Conservation (phyloP, 805 yeast genomes). For the Yarrowia yakushimensis region DNA sequence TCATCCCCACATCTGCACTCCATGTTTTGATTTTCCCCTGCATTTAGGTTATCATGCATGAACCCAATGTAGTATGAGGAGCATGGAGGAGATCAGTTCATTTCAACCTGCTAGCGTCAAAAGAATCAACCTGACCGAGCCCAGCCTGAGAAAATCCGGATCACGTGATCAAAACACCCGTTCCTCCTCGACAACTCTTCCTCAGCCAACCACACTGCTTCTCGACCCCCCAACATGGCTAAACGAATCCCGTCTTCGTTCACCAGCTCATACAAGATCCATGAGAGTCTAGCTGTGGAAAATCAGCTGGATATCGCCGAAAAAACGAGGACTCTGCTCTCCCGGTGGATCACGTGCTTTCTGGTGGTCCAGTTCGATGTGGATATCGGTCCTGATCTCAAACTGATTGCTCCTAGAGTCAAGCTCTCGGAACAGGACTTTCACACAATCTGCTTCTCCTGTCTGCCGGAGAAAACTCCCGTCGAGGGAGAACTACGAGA, state of each 20-base stretch:
- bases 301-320: constrained; percentile 24
- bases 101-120: neutral
- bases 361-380: constrained; percentile 33
- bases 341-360: constrained; percentile 30
- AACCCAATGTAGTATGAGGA: neutral
- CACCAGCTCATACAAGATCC: constrained; percentile 47
- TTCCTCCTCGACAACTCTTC: too few relatives aligned
- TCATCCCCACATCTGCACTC: neutral
- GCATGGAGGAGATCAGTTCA: neutral
- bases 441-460: constrained; percentile 32
- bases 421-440: constrained; percentile 33
- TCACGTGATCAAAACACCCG: neutral
- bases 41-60: constrained; percentile 4
- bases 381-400: constrained; percentile 34
- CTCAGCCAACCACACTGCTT: neutral
- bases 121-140: too few relatives aligned
- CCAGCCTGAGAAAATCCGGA: neutral
- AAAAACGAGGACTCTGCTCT: neutral
- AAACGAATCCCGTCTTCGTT: constrained; percentile 40
- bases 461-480: constrained; percentile 33
- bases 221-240: constrained; percentile 19
- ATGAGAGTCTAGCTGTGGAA: constrained; percentile 30
- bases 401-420: constrained; percentile 33
- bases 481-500: neutral
- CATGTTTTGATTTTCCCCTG: constrained; percentile 8